Base-by-base conservation (phyloP, 139 green algal species). In the Dunaliella primolecta region DNA sequence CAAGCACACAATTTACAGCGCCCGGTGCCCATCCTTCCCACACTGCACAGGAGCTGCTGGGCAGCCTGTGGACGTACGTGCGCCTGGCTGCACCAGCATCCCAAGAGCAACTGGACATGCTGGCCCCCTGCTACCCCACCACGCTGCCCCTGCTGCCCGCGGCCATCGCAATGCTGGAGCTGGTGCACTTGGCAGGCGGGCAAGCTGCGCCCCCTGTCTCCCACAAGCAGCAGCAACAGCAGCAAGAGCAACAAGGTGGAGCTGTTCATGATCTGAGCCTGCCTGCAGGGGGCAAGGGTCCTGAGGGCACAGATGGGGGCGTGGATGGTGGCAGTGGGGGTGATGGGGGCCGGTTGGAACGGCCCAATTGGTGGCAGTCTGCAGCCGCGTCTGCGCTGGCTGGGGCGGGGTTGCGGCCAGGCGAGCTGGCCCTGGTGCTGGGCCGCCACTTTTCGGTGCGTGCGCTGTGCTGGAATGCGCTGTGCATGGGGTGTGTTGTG, bases 381-480 rank as follows among this genome's bases (percentile, higher is more conserved):
- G 83, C 86, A n/a, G 84, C 84, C 57, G 85, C 84, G 1, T 83
- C 78, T 23, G 92, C 91, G 0, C 71, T 95, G 78, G 78, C 57
- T 1, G 87, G 83, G 2, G 90, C 84, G 7, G 90, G 90, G 0
- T 7, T 96, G 36, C 78, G 84, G 37, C 64, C 86, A 1, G 92
- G 92, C 0, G 91, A 93, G 34, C 83, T 92, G 38, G 87, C 89
- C 1, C 89, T 96, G 56, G 86, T 85, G 30, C 83, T 97, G 34
- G 89, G 88, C 25, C 89, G 90, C 27, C 90, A 95, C 83, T 95
- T 96, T 72, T 94, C 88, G 0, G 55, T 96, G 3, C 87, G 96
- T 7, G 96, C 98, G 35, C 35, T 97, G 30, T 87, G 94, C 82
- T 98, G 97, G 88, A 98, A 94, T 95, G 93, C 89, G 79, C 64